Evolutionary conservation across 225 moss, liverwort and hornwort genomes (phyloP), one percentile per base, ranked within the genome.

Genomic region (Polytrichum commune): DNA sequence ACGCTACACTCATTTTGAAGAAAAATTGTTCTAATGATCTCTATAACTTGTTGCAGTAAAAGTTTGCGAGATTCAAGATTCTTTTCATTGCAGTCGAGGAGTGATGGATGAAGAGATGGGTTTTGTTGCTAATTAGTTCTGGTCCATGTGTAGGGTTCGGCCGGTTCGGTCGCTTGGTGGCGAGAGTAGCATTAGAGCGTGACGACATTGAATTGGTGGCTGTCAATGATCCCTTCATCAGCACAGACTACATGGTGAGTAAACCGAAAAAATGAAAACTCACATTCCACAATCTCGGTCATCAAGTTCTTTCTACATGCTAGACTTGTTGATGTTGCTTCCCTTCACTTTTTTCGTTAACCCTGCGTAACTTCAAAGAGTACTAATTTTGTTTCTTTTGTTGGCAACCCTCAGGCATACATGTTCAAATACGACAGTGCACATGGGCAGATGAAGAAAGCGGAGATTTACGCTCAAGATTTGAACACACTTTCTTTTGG

Each of bases 401-500:
- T n/a, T 61, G 60, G 20, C 60, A 26, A n/a, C 60, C 60, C 6
- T 61, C 86, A 90, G 90, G 85, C 82, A 6, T 91, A 98, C 75
- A 75, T 98, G 82, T 98, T 98, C 81, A 91, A 87, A 54, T 95
- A 98, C 73, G 97, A 98, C 32, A 90, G 86, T 1, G 90, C 83
- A 0, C 95, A 95, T 71, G 95, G 92, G 6, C 74, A 83, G 55
- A 62, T 78, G 29, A 84, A 79, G 53, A 82, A 79, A 20, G 75
- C 85, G 8, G 87, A 92, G 29, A 81, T 98, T 27, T 83, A 87
- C n/a, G 91, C 90, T 3, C 60, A 93, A 24, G 96, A 96, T 63
- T 80, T 75, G 19, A 71, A 94, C 64, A 94, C 92, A 7, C 81
- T 98, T 0, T 77, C 76, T 29, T 82, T 85, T 70, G 74, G 75